phyloP scores from a whole-genome alignment of 345 rosid species.

The Moricandia arvensis region DNA sequence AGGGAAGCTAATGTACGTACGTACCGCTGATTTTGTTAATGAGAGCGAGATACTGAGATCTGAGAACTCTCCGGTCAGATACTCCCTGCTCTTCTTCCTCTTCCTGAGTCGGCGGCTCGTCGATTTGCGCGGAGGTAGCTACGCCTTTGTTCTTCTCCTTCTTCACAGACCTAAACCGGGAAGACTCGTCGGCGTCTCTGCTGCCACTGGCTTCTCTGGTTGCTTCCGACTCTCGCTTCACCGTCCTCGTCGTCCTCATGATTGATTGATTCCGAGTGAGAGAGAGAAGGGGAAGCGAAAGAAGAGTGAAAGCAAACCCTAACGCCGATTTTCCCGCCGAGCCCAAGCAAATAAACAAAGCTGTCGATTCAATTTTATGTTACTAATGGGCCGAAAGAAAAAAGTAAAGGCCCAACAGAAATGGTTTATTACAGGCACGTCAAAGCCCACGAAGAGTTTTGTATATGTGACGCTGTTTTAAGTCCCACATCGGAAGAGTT shows the following conservation, averaged over 20 bases:
- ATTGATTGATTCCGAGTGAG: neutral
- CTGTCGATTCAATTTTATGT: neutral
- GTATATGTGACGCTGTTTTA: neutral
- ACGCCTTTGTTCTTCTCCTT: slow-evolving; percentile 23
- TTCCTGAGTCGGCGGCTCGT: slow-evolving; percentile 29
- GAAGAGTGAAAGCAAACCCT: slow-evolving; percentile 30
- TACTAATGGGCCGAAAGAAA: neutral
- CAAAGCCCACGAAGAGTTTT: neutral
- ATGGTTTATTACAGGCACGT: neutral
- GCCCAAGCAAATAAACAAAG: slow-evolving; percentile 12
- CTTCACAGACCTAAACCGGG: slow-evolving; percentile 30
- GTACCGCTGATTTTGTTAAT: slow-evolving; percentile 58
- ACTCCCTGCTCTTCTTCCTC: slow-evolving; percentile 31
- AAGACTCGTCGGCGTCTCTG: slow-evolving; percentile 18
- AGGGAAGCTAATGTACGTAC: neutral
- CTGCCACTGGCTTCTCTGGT: slow-evolving; percentile 1
- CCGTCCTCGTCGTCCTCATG: slow-evolving; percentile 27
- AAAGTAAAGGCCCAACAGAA: neutral
- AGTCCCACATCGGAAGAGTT: slow-evolving; percentile 14
- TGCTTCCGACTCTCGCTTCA: slow-evolving; percentile 31
- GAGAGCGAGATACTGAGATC: slow-evolving; percentile 70
- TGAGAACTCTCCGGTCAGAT: slow-evolving; percentile 58
- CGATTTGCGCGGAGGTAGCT: neutral
- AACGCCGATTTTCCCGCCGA: slow-evolving; percentile 38
- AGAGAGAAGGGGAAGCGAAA: neutral